Evolutionary conservation across 2,329 filamentous ascomycete genomes (phyloP).

Genomic region (Fusarium bactridioides): DNA sequence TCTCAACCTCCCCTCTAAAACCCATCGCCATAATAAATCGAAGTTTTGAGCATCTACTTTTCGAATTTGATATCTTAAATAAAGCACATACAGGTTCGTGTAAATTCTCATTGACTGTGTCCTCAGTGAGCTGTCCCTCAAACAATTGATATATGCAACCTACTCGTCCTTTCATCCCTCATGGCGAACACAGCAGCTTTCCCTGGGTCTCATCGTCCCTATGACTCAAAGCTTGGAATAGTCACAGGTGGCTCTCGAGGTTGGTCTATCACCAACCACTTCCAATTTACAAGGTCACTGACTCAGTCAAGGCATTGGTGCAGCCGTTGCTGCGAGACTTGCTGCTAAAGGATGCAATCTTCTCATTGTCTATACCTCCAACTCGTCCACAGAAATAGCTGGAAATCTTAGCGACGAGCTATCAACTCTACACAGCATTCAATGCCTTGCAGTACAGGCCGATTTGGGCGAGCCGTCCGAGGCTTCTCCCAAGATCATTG

Average conservation of each 20-base stretch:
- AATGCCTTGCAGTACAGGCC: conserved; percentile 41
- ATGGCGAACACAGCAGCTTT: conserved; percentile 30
- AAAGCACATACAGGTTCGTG: background rate
- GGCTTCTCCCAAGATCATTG: conserved; percentile 42
- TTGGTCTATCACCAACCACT: conserved; percentile 10
- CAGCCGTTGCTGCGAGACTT: conserved; percentile 64
- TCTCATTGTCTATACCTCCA: conserved; percentile 67
- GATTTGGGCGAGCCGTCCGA: conserved; percentile 41
- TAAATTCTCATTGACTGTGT: background rate
- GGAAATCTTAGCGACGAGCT: conserved; percentile 57
- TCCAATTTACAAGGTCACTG: background rate
- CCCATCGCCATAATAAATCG: background rate
- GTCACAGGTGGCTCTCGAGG: conserved; percentile 48
- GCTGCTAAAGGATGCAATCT: conserved; percentile 68
- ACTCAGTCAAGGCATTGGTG: conserved; percentile 62
- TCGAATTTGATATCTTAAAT: background rate
- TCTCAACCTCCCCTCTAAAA: background rate
- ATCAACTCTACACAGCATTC: conserved; percentile 51
- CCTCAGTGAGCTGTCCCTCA: background rate
- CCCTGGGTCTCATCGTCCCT: conserved; percentile 33
- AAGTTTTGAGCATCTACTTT: background rate
- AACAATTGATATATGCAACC: background rate
- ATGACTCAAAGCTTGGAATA: conserved; percentile 46
- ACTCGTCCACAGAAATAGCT: conserved; percentile 59
- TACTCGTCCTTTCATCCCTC: background rate